Conservation (phyloP, 352 stramenopile genomes). For the Globisporangium perplexum region DNA sequence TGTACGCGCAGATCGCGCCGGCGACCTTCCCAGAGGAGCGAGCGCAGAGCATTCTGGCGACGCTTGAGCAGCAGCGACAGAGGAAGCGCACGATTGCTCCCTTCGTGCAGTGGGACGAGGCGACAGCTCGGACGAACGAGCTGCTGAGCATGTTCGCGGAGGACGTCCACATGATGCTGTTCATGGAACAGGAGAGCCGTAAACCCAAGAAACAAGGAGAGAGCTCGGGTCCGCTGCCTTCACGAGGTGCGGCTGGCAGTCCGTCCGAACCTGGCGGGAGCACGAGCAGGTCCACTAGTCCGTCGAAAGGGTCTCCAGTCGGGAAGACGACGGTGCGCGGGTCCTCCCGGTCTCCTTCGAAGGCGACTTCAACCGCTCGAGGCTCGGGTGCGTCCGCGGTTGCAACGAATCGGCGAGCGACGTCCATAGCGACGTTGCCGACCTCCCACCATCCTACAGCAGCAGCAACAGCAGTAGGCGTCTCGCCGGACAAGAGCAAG, state of each 20-base stretch:
- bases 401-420: slow-evolving; percentile 9
- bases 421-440: background rate
- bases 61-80: slow-evolving; percentile 34
- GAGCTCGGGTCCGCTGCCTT: background rate
- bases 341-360: slow-evolving; percentile 3
- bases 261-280: slow-evolving; percentile 10
- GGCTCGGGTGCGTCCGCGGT: slow-evolving; percentile 5
- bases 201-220: slow-evolving; percentile 38
- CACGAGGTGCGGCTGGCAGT: background rate
- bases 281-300: background rate
- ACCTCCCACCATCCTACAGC: background rate
- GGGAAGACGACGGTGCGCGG: slow-evolving; percentile 1
- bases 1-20: slow-evolving; percentile 29
- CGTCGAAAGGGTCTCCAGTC: slow-evolving; percentile 5
- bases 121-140: slow-evolving; percentile 43
- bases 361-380: slow-evolving; percentile 6
- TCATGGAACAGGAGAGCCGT: slow-evolving; percentile 51
- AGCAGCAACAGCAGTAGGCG: background rate
- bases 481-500: slow-evolving; percentile 5
- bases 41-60: slow-evolving; percentile 31
- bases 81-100: slow-evolving; percentile 19
- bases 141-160: slow-evolving; percentile 55
- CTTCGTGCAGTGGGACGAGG: slow-evolving; percentile 46
- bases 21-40: slow-evolving; percentile 38
- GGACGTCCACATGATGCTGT: slow-evolving; percentile 48